Percentiles rank a stretch among this genome's conserved stretches.
These are phyloP conservation scores for Neocucurbitaria cava DNA, from an alignment of 2,329 filamentous ascomycete genomes.

Conservation along the genomic window DNA sequence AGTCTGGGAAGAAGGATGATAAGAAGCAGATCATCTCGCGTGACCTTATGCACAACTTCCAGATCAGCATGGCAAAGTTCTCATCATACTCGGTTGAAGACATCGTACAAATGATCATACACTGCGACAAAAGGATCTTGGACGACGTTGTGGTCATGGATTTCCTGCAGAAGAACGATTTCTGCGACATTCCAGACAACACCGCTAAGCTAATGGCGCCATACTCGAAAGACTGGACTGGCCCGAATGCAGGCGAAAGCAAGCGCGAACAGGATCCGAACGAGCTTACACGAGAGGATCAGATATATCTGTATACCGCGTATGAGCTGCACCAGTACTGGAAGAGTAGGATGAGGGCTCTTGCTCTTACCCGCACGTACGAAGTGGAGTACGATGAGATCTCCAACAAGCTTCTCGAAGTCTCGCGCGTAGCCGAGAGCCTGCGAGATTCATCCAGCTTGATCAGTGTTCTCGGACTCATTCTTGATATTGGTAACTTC, in stretches of 20 bases:
- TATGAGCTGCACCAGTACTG: constrained; percentile 97
- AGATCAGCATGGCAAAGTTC: constrained; percentile 91
- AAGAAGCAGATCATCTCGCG: constrained; percentile 97
- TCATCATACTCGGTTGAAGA: constrained; percentile 84
- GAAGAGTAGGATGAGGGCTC: constrained; percentile 95
- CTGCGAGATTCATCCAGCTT: constrained; percentile 88
- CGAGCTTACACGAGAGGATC: constrained; percentile 92
- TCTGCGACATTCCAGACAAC: constrained; percentile 92
- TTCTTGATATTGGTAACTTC: constrained; percentile 98
- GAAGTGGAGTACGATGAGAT: constrained; percentile 93
- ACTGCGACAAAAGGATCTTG: constrained; percentile 87
- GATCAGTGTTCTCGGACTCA: constrained; percentile 95
- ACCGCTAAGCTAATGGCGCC: constrained; percentile 89
- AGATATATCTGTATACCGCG: constrained; percentile 91
- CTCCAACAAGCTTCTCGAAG: constrained; percentile 79
- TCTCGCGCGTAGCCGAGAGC: constrained; percentile 88
- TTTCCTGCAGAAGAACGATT: constrained; percentile 89
- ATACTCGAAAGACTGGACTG: constrained; percentile 96
- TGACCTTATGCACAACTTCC: constrained; percentile 66
- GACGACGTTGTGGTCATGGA: constrained; percentile 95
- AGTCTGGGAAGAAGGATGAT: constrained; percentile 79
- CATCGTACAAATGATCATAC: constrained; percentile 90
- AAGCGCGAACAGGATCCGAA: constrained; percentile 82
- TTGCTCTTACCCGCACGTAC: constrained; percentile 81
- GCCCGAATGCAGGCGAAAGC: constrained; percentile 78